Evolutionary conservation across 371 early-diverging fungal species (phyloP).

Genomic region (Apophysomyces trapeziformis): DNA sequence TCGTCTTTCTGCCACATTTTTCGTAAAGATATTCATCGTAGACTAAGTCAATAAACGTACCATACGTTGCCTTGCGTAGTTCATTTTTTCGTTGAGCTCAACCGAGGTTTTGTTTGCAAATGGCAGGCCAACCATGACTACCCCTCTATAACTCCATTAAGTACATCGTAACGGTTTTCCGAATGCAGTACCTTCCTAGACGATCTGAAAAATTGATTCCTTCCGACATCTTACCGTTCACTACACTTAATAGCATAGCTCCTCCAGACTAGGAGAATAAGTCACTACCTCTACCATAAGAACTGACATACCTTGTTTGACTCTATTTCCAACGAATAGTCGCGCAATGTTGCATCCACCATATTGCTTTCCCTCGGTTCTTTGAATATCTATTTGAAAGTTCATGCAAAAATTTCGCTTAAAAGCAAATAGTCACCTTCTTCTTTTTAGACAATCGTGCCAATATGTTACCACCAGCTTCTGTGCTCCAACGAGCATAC

Average conservation of each 20-base stretch:
- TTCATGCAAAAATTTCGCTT: background rate
- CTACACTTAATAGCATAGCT: conserved; percentile 91
- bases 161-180: background rate
- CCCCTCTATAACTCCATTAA: conserved; percentile 52
- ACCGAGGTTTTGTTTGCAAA: conserved; percentile 76
- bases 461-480: conserved; percentile 40
- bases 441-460: conserved; percentile 61
- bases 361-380: conserved; percentile 67
- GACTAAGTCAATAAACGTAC: conserved; percentile 16
- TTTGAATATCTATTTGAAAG: conserved; percentile 54
- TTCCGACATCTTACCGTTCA: conserved; percentile 97
- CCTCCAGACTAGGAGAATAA: conserved; percentile 48
- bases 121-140: conserved; percentile 92
- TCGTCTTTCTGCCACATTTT: background rate
- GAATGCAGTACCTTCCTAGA: conserved; percentile 66
- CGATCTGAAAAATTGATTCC: conserved; percentile 96
- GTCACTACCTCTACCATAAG: background rate
- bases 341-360: conserved; percentile 64
- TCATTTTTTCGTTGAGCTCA: conserved; percentile 82
- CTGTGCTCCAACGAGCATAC: conserved; percentile 54
- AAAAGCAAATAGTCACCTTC: conserved; percentile 41
- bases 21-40: background rate
- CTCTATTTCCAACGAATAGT: conserved; percentile 62
- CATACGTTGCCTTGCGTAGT: conserved; percentile 53
- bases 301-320: conserved; percentile 20